These are phyloP conservation scores for Sporothrix variecibatus DNA, from an alignment of 2,329 filamentous ascomycete species.

Conservation along the genomic window DNA sequence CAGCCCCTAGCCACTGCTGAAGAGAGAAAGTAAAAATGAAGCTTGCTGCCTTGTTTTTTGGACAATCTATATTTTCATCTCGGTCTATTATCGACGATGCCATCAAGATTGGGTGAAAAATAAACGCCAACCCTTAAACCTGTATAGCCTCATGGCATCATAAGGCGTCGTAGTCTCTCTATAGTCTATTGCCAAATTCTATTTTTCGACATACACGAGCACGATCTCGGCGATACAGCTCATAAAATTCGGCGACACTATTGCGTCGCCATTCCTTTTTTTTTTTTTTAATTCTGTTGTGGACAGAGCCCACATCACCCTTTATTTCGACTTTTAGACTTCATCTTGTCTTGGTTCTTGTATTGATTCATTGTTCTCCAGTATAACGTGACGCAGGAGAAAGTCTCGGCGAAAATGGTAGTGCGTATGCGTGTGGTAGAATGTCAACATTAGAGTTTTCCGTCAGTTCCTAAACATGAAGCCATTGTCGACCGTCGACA, in stretches of 20 bases:
- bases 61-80: not conserved
- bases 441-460: not conserved
- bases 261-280: not conserved
- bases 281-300: not conserved
- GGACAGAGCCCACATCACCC: not conserved
- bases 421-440: not conserved
- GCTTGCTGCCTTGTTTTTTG: constrained; percentile 8
- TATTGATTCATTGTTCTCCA: not conserved
- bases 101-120: no score
- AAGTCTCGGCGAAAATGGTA: not conserved
- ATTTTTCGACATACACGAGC: not conserved
- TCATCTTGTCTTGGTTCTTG: not conserved
- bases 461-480: not conserved
- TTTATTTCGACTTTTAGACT: not conserved
- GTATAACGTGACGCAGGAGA: not conserved
- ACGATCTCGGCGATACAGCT: not conserved
- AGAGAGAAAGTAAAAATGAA: not conserved
- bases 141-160: not conserved
- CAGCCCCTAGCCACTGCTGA: not conserved
- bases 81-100: not conserved
- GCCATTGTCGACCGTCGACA: not conserved
- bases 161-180: no score
- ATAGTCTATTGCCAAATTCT: no score
- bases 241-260: not conserved
- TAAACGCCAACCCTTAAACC: not conserved